A percentile compares a stretch with the other conserved stretches of the same genome.
Conservation (phyloP, 2,329 filamentous ascomycete species). For the Penicillium sp. region DNA sequence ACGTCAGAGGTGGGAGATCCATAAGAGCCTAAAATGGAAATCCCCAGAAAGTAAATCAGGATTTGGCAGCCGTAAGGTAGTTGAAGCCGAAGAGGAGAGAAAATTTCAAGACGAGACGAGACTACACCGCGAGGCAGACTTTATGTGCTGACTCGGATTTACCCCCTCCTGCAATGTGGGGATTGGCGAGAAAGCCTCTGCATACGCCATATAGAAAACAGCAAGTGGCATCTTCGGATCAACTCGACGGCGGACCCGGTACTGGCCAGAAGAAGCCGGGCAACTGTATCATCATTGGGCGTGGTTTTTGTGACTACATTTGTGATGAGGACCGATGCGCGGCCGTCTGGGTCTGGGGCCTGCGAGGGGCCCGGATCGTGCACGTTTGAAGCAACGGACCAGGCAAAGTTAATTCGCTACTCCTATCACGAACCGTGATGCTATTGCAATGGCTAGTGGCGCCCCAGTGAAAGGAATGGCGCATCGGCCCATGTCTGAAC, state of each 20-base stretch:
- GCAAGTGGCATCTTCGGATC: conserved; percentile 28
- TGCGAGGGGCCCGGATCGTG: conserved; percentile 18
- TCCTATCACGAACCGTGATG: conserved; percentile 18
- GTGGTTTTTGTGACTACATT: conserved; percentile 19
- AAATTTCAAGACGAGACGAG: background rate
- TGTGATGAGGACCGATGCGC: conserved; percentile 23
- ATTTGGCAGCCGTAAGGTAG: background rate
- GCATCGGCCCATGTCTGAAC: conserved; percentile 9
- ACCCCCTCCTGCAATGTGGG: conserved; percentile 27
- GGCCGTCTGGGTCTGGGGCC: conserved; percentile 15
- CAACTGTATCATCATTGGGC: conserved; percentile 31
- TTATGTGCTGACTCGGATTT: conserved; percentile 21
- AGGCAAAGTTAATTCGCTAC: conserved; percentile 15
- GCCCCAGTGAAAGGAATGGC: conserved; percentile 4
- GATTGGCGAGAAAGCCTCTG: conserved; percentile 8
- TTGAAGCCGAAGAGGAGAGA: conserved; percentile 1
- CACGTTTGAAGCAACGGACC: conserved; percentile 20
- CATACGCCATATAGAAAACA: conserved; percentile 24
- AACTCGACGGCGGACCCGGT: conserved; percentile 29
- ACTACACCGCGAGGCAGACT: conserved; percentile 5
- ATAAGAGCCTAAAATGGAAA: conserved; percentile 11
- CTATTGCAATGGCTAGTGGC: conserved; percentile 8
- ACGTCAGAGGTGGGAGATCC: conserved; percentile 37
- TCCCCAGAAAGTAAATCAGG: background rate
- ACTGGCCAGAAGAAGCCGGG: conserved; percentile 17